Evolutionary conservation across 306 rosid species (phyloP).

Genomic region (Dicorynia guianensis): DNA sequence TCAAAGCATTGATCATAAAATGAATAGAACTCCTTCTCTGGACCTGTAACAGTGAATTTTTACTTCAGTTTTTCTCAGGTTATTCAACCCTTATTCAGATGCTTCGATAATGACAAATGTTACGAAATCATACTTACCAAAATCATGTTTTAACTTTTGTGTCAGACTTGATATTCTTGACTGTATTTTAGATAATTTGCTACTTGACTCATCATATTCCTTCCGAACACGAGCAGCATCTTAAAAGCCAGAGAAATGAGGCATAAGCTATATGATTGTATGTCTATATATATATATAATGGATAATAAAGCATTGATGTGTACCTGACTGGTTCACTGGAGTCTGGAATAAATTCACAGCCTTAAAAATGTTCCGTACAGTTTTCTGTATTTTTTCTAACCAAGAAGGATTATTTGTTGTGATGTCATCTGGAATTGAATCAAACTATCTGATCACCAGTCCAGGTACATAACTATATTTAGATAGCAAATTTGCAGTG

Average conservation of each 20-base stretch:
- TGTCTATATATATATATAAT: constrained; percentile 14
- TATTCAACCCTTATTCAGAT: constrained; percentile 30
- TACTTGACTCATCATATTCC: constrained; percentile 91
- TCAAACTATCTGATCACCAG: constrained; percentile 35
- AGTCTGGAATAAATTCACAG: constrained; percentile 84
- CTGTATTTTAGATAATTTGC: constrained; percentile 83
- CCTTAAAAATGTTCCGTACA: constrained; percentile 66
- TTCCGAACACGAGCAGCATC: constrained; percentile 90
- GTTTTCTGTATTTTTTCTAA: constrained; percentile 83
- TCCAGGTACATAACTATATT: constrained; percentile 32
- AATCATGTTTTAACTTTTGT: constrained; percentile 81
- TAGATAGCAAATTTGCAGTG: constrained; percentile 33
- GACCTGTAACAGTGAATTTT: constrained; percentile 65
- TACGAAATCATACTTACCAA: constrained; percentile 71
- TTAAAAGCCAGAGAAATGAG: constrained; percentile 50
- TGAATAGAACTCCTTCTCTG: constrained; percentile 88
- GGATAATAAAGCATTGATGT: constrained; percentile 16
- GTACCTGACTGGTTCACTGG: constrained; percentile 93
- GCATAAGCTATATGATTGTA: constrained; percentile 32
- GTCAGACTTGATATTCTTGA: constrained; percentile 86
- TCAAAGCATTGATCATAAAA: constrained; percentile 88
- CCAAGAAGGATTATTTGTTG: constrained; percentile 81
- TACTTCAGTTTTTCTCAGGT: constrained; percentile 45
- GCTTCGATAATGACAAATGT: constrained; percentile 29
- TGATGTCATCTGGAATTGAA: constrained; percentile 53